Evolutionary conservation across 345 rosid genomes (phyloP), one percentile per base, ranked within the genome.

Genomic region (Citrus maxima): DNA sequence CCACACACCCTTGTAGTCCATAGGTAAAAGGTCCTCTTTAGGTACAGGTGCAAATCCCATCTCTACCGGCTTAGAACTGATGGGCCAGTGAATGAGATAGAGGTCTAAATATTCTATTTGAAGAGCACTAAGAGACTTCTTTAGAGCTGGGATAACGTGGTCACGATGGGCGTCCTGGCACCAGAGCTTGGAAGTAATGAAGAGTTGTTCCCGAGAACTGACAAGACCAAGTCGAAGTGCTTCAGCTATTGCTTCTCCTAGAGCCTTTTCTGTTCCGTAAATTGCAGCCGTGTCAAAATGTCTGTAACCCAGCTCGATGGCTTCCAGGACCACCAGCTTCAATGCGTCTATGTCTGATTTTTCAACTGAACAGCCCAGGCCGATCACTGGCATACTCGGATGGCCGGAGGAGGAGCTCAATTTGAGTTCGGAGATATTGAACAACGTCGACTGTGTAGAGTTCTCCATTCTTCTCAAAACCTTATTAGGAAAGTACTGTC

Each of bases 221-320:
- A 93, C 70, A 10, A 87, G 83, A 0, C 90, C 87, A 3, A 68
- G 85, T 2, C 73, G 27, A 16, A 89, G 49, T 82, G 13, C 42
- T 38, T 38, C 42, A 38, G 42, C 42, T 9, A 38, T 38, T 38
- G 42, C 49, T 40, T 10, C 87, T 0, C 95, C 98, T 5, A 91
- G 79, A 0, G 88, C 75, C 70, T 88, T 81, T 79, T 91, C 95
- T 0, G 93, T 72, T 2, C 70, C 83, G 68, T 92, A 92, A 28
- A 76, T 10, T 0, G 88, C 71, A 12, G 98, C 92, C 0, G 93
- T 93, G 75, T 93, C 98, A 40, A 40, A 40, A 40, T 9, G 13
- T 40, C 13, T 40, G 49, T 10, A 40, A 10, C 49, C 49, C 13
- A 78, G 76, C 77, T 76, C 77, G 51, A 90, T 84, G 5, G 90